Evolutionary conservation across 2,329 filamentous ascomycete genomes (phyloP).

Genomic region (Knufia fluminis): DNA sequence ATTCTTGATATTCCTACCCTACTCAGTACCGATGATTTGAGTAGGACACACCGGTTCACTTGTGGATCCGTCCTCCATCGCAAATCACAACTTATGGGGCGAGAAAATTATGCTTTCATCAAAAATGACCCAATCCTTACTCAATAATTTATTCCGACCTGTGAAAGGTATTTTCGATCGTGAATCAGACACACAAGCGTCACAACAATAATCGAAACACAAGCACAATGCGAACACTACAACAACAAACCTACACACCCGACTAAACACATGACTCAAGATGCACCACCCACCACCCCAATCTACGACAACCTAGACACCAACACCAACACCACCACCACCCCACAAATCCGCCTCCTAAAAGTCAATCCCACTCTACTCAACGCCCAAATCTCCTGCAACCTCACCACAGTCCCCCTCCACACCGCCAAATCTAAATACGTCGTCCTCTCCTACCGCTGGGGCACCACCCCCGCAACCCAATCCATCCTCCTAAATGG

Average conservation of each 20-base stretch:
- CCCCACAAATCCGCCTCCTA: slow-evolving; percentile 4
- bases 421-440: slow-evolving; percentile 5
- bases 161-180: too few species aligned
- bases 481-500: slow-evolving; percentile 8
- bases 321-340: neutral
- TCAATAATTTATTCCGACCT: too few species aligned
- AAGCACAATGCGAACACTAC: neutral
- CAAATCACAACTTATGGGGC: too few species aligned
- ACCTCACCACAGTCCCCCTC: neutral
- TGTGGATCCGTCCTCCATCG: too few species aligned
- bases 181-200: too few species aligned
- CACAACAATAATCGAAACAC: slow-evolving; percentile 46
- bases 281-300: neutral
- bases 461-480: slow-evolving; percentile 3
- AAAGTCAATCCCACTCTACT: neutral
- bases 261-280: neutral
- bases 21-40: too few species aligned
- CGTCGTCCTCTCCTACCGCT: slow-evolving; percentile 12
- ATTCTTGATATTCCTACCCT: too few species aligned
- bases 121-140: too few species aligned
- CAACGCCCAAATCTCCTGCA: slow-evolving; percentile 1
- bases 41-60: too few species aligned
- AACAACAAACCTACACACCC: neutral
- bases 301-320: slow-evolving; percentile 1
- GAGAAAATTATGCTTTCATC: too few species aligned